phyloP scores from a whole-genome alignment of 2,329 filamentous ascomycete species.

The Sporothrix luriei region DNA sequence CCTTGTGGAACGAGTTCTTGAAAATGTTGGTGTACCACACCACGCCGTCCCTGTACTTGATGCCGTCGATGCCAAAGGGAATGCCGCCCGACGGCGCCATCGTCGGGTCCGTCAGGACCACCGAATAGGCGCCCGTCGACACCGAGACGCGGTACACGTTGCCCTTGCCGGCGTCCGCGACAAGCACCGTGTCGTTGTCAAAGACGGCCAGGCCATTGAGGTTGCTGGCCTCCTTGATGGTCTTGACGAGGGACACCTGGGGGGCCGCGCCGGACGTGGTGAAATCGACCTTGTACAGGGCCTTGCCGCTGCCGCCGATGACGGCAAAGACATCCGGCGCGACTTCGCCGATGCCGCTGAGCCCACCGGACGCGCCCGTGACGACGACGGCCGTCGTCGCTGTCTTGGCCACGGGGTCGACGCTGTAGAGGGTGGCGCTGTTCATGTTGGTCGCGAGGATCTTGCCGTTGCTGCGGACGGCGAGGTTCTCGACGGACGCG shows the following conservation, averaged over 20 bases:
- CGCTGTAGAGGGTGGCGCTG: conserved; percentile 40
- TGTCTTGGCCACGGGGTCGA: conserved; percentile 40
- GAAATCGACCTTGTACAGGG: conserved; percentile 43
- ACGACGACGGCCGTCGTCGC: conserved; percentile 40
- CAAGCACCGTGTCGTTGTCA: conserved; percentile 41
- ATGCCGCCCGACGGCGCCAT: conserved; percentile 42
- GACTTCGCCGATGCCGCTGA: conserved; percentile 43
- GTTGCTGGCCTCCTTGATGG: conserved; percentile 41
- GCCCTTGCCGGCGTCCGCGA: conserved; percentile 42
- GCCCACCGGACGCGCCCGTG: conserved; percentile 39
- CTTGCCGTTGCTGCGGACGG: conserved; percentile 41
- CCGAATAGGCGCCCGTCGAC: conserved; percentile 39
- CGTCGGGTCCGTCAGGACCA: conserved; percentile 39
- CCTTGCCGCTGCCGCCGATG: conserved; percentile 41
- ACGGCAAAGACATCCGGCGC: conserved; percentile 41
- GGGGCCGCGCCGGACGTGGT: conserved; percentile 34
- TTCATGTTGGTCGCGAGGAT: conserved; percentile 44
- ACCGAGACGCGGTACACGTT: conserved; percentile 40
- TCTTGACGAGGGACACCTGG: conserved; percentile 39
- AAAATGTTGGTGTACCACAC: conserved; percentile 46
- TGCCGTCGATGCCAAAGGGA: conserved; percentile 43
- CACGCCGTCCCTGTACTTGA: conserved; percentile 40
- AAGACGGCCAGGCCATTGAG: conserved; percentile 42
- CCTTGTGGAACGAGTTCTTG: conserved; percentile 44
- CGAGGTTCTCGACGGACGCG: conserved; percentile 41